Evolutionary conservation across 2,329 filamentous ascomycete species (phyloP), one percentile per base, ranked within the genome.

Genomic region (Cytospora piceae): DNA sequence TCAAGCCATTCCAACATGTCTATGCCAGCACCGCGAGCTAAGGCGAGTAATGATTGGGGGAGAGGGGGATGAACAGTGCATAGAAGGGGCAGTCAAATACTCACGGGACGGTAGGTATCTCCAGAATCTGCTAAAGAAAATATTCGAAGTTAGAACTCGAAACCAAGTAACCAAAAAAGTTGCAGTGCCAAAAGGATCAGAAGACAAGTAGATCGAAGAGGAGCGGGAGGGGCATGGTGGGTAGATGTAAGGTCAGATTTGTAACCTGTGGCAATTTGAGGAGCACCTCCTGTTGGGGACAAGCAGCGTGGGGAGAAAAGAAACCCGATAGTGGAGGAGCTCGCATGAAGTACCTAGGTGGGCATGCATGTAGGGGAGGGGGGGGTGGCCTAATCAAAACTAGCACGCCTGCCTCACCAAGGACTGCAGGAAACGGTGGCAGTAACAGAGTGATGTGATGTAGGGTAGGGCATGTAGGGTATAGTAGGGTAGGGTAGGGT

Each of bases 41-140:
- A 54, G 51, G 24, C 11, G 5, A 42, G 37, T 9, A 27, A 29
- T 17, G 39, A 49, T 49, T 49, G n/a, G 46, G n/a, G 8, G n/a
- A 49, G 22, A 24, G 46, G 12, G 22, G 52, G 51, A 27, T 15
- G 51, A 12, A 17, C 31, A 27, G 11, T 8, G 49, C 46, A 58
- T 34, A 29, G n/a, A 46, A 34, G 42, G 51, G 58, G 49, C 53
- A 32, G 55, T 31, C 63, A 61, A 62, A 64, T 70, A 83, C 83
- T 84, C 78, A 85, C 85, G 74, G 85, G 83, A 76, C 85, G 84
- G 77, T 87, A 87, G 70, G 79, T 87, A 74, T 87, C 85, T 77
- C 83, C 83, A 72, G 83, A 82, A 73, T 87, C 85, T 76, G 85
- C 85, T 87, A 77, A 73, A 77, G 70, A 76, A 69, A 69, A 69